Conservation (phyloP, 2,329 filamentous ascomycete species). For the Clonostachys byssicola region DNA sequence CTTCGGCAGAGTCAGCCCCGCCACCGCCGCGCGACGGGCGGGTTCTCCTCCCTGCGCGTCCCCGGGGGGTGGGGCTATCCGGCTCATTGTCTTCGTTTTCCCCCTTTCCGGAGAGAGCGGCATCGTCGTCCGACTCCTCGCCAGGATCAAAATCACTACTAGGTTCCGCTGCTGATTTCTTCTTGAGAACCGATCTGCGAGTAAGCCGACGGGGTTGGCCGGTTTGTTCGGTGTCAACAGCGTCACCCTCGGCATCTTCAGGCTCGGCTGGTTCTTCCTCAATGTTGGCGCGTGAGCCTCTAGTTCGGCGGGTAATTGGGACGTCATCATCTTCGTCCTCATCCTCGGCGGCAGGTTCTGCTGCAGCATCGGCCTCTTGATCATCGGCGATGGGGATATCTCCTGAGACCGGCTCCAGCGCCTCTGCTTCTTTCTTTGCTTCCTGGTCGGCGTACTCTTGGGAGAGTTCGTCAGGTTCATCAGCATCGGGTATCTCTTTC, state of each 20-base stretch:
- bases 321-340: slow-evolving; percentile 39
- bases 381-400: slow-evolving; percentile 23
- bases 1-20: slow-evolving; percentile 52
- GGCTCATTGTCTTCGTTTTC: slow-evolving; percentile 35
- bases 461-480: slow-evolving; percentile 30
- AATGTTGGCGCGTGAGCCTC: slow-evolving; percentile 24
- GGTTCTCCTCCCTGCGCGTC: slow-evolving; percentile 32
- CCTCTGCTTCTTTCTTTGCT: slow-evolving; percentile 19
- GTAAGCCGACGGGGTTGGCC: slow-evolving; percentile 39
- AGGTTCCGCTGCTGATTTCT: slow-evolving; percentile 44
- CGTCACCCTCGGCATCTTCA: slow-evolving; percentile 19
- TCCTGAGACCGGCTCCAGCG: slow-evolving; percentile 14
- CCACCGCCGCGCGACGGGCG: slow-evolving; percentile 40
- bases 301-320: slow-evolving; percentile 41
- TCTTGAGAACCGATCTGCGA: slow-evolving; percentile 31
- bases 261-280: slow-evolving; percentile 11
- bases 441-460: slow-evolving; percentile 19
- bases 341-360: slow-evolving; percentile 16
- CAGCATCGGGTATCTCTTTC: slow-evolving; percentile 23
- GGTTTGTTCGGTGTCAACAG: slow-evolving; percentile 19
- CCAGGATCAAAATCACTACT: slow-evolving; percentile 60
- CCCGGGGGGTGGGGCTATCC: slow-evolving; percentile 45
- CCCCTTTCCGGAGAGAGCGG: slow-evolving; percentile 35
- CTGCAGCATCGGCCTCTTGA: slow-evolving; percentile 15
- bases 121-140: slow-evolving; percentile 54